Evolutionary conservation across 139 green algal genomes (phyloP), one percentile per base, ranked within the genome.

Genomic region (Chlorella sp.): DNA sequence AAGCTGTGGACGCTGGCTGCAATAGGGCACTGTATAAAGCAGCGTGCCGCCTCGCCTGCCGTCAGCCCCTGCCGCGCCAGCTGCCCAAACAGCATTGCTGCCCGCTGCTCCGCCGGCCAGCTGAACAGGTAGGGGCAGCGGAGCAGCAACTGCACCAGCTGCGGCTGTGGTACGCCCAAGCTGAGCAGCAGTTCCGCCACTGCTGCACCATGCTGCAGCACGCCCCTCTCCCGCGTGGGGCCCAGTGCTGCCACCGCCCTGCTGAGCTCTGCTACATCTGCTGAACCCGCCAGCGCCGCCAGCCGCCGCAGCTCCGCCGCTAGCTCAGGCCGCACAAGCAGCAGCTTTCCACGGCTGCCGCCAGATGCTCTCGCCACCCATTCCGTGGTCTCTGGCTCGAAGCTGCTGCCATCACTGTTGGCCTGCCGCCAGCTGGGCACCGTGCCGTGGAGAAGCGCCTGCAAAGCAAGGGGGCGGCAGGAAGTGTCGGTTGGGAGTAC

Each of bases 61-160:
- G 74, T 51, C 48, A 80, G n/a, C 2, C 74, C 48, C 34, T 34
- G 30, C 22, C 24, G 32, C n/a, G 28, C 32, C 74, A 80, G 74
- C 48, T 80, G 46, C 28, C 74, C 24, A 67, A 80, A 80, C 74
- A 80, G 74, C 74, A 46, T 8, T 28, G 28, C 48, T 22, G 74
- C 74, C 2, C 74, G 48, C 74, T 80, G n/a, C 48, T 80, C 17
- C 1, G 34, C 43, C 34, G 48, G 74, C 74, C 74, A 80, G 48
- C n/a, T 80, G 74, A 80, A 80, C 74, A 80, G 13, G 6, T 26
- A 2, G 0, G 48, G 74, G n/a, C 74, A 80, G 46, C 74, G 48
- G 30, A 46, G 30, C 48, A 80, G n/a, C 74, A 80, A n/a, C 48
- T 3, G 16, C 0, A 13, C 74, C n/a, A 68, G 48, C 46, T 67